phyloP scores from a whole-genome alignment of 2,329 filamentous ascomycete species.

The Monosporascus cannonballus region DNA sequence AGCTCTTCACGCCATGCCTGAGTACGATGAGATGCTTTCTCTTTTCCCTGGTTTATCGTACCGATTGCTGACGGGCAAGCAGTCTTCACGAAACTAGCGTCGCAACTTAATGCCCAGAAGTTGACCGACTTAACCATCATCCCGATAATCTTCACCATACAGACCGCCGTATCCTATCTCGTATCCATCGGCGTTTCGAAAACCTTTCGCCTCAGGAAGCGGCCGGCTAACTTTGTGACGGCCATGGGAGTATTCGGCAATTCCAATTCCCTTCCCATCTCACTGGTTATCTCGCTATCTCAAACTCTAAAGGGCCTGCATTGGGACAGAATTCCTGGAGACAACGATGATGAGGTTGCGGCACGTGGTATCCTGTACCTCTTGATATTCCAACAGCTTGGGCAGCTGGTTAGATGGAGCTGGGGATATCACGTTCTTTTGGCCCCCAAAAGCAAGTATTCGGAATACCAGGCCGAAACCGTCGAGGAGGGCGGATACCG shows the following conservation, averaged over 20 bases:
- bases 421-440: slow-evolving; percentile 96
- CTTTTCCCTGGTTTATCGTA: background rate
- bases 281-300: slow-evolving; percentile 86
- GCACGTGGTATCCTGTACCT: slow-evolving; percentile 93
- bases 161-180: slow-evolving; percentile 79
- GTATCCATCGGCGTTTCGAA: slow-evolving; percentile 67
- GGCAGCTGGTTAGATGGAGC: slow-evolving; percentile 91
- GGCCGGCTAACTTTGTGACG: slow-evolving; percentile 87
- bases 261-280: slow-evolving; percentile 96
- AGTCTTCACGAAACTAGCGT: slow-evolving; percentile 97
- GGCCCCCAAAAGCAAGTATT: slow-evolving; percentile 72
- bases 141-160: slow-evolving; percentile 85
- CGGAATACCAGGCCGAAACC: slow-evolving; percentile 52
- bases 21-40: slow-evolving; percentile 49
- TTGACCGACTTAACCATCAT: slow-evolving; percentile 87
- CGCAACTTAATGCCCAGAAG: slow-evolving; percentile 87
- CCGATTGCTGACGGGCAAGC: slow-evolving; percentile 12
- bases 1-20: slow-evolving; percentile 92
- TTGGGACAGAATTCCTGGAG: slow-evolving; percentile 84
- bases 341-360: slow-evolving; percentile 92
- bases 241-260: slow-evolving; percentile 98
- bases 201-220: slow-evolving; percentile 73
- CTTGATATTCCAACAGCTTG: slow-evolving; percentile 94
- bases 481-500: slow-evolving; percentile 55
- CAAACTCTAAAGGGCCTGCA: slow-evolving; percentile 88